Conservation (phyloP, 345 rosid genomes). For the Populus simonii region DNA sequence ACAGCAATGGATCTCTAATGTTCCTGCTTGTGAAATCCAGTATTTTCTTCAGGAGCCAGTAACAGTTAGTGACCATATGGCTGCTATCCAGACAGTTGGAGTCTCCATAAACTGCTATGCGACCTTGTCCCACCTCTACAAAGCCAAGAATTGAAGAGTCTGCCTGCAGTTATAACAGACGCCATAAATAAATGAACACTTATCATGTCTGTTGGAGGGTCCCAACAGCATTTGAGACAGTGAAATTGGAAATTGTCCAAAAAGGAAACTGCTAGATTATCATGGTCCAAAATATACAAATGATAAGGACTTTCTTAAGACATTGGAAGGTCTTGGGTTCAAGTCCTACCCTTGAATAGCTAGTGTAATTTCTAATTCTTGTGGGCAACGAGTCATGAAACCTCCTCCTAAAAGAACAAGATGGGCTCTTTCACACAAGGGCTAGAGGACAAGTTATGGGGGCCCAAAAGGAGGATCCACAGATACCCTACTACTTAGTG, state of each 20-base stretch:
- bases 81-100: conserved; percentile 97
- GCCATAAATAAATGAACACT: not conserved
- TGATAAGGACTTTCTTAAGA: not conserved
- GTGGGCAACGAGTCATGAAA: too few species aligned
- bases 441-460: too few species aligned
- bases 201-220: not conserved
- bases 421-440: too few species aligned
- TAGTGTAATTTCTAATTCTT: too few species aligned
- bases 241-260: not conserved
- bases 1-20: conserved; percentile 70
- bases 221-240: not conserved
- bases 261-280: not conserved
- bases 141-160: conserved; percentile 93
- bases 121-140: conserved; percentile 69
- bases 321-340: not conserved
- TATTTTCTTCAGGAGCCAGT: conserved; percentile 82
- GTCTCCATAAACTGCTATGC: conserved; percentile 85
- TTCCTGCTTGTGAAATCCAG: conserved; percentile 73
- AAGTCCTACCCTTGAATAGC: too few species aligned
- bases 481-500: too few species aligned
- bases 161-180: conserved; percentile 40
- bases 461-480: too few species aligned
- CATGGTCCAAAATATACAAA: too few species aligned
- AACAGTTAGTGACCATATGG: conserved; percentile 98
- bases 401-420: too few species aligned